Base-by-base conservation (phyloP, 345 rosid genomes). In the Ricinus communis region DNA sequence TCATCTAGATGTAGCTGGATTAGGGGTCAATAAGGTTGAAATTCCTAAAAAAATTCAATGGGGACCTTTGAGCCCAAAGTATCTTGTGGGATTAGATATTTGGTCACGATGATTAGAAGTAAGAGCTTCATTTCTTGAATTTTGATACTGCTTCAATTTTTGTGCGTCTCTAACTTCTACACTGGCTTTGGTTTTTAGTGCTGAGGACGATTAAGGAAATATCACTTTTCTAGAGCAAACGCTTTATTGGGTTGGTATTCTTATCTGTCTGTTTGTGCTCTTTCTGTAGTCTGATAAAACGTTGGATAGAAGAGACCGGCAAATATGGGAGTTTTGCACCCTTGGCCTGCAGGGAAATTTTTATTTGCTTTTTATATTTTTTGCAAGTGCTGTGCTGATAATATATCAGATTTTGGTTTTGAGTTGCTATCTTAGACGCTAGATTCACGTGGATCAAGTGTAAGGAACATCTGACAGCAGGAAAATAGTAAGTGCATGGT, bases 401-500 rank as follows among this genome's bases (percentile, higher is more conserved):
- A 45, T 15, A 60, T 46, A 15, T 43, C 22, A 41, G 31, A n/a
- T 19, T 61, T 11, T 64, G 5, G 9, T 56, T 65, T 41, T 36
- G 22, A 45, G 28, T 59, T 45, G 14, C 21, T 25, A 12, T 49
- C 10, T 25, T 30, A 70, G 52, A 14, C 22, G 46, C 51, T 2
- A 25, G 18, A 36, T 52, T 18, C 24, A 15, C 46, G 24, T 65
- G 47, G 38, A 1, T 4, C 36, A 43, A 54, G 64, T 52, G n/a
- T 22, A 33, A 25, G 61, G 68, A 71, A 45, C 68, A 38, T 62
- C 28, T 9, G 24, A 21, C 55, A 25, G 46, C 69, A 19, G 24
- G 54, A 18, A 30, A 62, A 49, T 45, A 47, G 46, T 25, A 8
- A 8, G 16, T 21, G 11, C 47, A 43, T 69, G 12, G 13, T 38